phyloP scores from a whole-genome alignment of 345 rosid genomes.

The Eucalyptus grandis region DNA sequence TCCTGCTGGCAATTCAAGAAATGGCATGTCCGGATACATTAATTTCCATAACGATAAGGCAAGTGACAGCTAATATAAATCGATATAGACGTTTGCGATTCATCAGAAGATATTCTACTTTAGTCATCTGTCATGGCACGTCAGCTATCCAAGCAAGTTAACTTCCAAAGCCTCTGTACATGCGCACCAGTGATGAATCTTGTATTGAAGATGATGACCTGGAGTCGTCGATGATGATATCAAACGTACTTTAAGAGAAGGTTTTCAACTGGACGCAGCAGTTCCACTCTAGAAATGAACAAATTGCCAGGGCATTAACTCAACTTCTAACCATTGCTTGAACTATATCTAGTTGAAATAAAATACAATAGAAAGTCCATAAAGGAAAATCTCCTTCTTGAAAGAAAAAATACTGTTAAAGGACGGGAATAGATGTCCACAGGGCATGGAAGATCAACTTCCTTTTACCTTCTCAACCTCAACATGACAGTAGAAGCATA shows the following conservation, averaged over 20 bases:
- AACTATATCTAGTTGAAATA: neutral
- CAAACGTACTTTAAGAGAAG: neutral
- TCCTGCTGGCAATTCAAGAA: neutral
- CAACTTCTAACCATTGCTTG: neutral
- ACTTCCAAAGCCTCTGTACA: neutral
- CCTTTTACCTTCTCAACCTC: neutral
- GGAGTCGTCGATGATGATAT: neutral
- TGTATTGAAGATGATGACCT: neutral
- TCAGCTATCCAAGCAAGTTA: neutral
- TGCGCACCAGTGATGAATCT: no score
- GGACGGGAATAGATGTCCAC: neutral
- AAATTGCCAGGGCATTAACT: neutral
- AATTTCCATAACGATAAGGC: neutral
- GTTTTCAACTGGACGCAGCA: neutral
- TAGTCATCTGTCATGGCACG: neutral
- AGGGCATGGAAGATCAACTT: neutral
- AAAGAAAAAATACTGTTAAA: neutral
- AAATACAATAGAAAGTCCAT: neutral
- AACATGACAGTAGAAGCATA: neutral
- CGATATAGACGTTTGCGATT: neutral
- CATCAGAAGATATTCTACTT: neutral
- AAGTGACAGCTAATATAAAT: neutral
- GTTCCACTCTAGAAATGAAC: neutral
- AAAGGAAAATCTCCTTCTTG: neutral
- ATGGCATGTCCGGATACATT: neutral